These are phyloP conservation scores for Takashimella koratensis DNA, from an alignment of 1,284 basidiomycete species.

Conservation along the genomic window DNA sequence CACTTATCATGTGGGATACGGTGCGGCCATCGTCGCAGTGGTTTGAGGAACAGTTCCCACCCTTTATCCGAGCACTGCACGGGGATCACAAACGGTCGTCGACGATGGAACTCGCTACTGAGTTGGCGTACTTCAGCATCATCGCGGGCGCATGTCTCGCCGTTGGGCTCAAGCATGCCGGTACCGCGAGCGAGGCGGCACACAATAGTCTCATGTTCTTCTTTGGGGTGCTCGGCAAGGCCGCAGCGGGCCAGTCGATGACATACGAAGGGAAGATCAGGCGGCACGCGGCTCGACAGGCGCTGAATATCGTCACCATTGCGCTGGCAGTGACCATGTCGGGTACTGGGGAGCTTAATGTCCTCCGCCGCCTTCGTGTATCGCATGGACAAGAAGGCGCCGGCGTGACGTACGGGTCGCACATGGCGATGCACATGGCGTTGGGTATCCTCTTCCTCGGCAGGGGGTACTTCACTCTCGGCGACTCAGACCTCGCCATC, in stretches of 20 bases:
- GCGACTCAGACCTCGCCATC: slow-evolving; percentile 84
- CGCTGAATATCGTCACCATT: slow-evolving; percentile 79
- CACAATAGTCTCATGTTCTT: slow-evolving; percentile 75
- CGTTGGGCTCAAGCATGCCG: slow-evolving; percentile 87
- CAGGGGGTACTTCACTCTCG: slow-evolving; percentile 85
- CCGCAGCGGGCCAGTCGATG: slow-evolving; percentile 58
- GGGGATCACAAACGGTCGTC: slow-evolving; percentile 51
- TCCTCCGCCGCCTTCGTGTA: slow-evolving; percentile 80
- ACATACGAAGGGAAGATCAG: slow-evolving; percentile 81
- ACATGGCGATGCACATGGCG: slow-evolving; percentile 87
- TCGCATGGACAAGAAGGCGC: slow-evolving; percentile 83
- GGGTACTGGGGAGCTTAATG: slow-evolving; percentile 89
- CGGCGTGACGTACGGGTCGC: slow-evolving; percentile 79
- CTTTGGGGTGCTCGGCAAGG: slow-evolving; percentile 64
- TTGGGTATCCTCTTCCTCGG: slow-evolving; percentile 92
- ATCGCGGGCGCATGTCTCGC: slow-evolving; percentile 86
- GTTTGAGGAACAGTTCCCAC: slow-evolving; percentile 71
- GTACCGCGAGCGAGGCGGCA: slow-evolving; percentile 81
- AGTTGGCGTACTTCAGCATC: slow-evolving; percentile 84
- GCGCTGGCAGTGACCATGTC: slow-evolving; percentile 89
- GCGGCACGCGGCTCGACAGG: slow-evolving; percentile 79
- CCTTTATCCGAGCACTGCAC: slow-evolving; percentile 61
- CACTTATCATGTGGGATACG: slow-evolving; percentile 82
- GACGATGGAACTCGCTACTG: slow-evolving; percentile 63
- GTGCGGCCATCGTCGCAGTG: slow-evolving; percentile 72